Percentiles rank a stretch among this genome's conserved stretches.
Conservation (phyloP, 495 filamentous ascomycete genomes). For the Ramalina intermedia region DNA sequence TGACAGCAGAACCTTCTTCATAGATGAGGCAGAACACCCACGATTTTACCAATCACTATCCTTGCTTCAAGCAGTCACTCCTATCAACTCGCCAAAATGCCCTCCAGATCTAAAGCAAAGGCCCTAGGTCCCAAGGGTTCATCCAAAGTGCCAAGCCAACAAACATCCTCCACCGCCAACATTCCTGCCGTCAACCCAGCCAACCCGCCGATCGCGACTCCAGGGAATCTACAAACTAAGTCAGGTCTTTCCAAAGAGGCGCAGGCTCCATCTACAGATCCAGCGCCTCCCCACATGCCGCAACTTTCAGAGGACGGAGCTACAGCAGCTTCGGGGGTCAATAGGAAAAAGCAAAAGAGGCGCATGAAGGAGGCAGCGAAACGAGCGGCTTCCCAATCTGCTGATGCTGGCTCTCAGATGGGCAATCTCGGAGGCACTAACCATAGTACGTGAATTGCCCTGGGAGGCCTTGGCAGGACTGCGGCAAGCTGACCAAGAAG, state of each 20-base stretch:
- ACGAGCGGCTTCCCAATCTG: constrained; percentile 40
- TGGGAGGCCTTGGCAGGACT: too few relatives aligned
- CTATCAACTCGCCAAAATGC: constrained; percentile 5
- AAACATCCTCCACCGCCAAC: background rate
- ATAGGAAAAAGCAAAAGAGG: constrained; percentile 86
- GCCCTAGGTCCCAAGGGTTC: constrained; percentile 7
- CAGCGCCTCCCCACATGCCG: background rate
- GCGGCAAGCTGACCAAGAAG: constrained; percentile 2
- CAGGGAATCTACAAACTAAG: background rate
- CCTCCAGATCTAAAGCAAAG: constrained; percentile 12
- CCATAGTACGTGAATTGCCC: background rate
- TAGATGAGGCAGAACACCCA: too few relatives aligned
- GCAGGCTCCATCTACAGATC: background rate
- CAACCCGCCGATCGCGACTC: background rate
- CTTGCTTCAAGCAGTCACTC: too few relatives aligned
- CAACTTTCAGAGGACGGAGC: constrained; percentile 2
- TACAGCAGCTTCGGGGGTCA: constrained; percentile 35
- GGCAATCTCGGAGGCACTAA: constrained; percentile 6
- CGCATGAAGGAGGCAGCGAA: constrained; percentile 63
- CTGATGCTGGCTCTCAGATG: constrained; percentile 1
- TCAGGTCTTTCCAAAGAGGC: background rate
- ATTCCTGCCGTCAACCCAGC: background rate
- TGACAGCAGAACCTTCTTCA: too few relatives aligned
- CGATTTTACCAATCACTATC: too few relatives aligned
- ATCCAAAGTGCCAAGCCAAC: background rate